Evolutionary conservation across 1,284 basidiomycete genomes (phyloP).

Genomic region (Earliella scabrosa): DNA sequence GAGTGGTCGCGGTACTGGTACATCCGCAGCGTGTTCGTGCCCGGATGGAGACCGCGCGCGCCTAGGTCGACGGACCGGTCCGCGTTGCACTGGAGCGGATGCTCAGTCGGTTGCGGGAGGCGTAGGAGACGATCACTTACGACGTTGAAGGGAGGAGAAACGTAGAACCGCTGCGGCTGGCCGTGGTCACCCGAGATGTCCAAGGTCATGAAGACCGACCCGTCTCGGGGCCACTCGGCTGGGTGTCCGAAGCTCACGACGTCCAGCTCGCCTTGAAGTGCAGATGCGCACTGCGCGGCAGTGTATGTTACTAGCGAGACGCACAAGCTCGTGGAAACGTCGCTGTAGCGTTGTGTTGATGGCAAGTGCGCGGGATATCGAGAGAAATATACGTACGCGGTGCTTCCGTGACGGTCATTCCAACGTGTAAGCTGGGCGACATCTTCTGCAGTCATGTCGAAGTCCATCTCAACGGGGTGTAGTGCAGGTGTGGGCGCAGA

Average conservation of each 20-base stretch:
- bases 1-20: slow-evolving; percentile 24
- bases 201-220: slow-evolving; percentile 4
- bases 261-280: background rate
- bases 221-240: slow-evolving; percentile 13
- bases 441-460: slow-evolving; percentile 16
- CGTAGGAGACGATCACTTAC: background rate
- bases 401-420: slow-evolving; percentile 3
- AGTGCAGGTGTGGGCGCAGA: slow-evolving; percentile 10
- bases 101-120: background rate
- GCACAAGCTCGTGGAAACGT: slow-evolving; percentile 15
- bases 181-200: slow-evolving; percentile 2
- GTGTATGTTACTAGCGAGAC: slow-evolving; percentile 16
- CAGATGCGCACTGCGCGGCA: background rate
- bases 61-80: slow-evolving; percentile 17
- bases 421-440: slow-evolving; percentile 14
- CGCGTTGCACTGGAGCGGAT: background rate
- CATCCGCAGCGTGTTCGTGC: slow-evolving; percentile 12
- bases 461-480: slow-evolving; percentile 8
- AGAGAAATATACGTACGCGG: slow-evolving; percentile 4
- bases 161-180: slow-evolving; percentile 1
- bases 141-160: slow-evolving; percentile 4
- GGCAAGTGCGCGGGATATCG: background rate
- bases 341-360: background rate
- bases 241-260: slow-evolving; percentile 14
- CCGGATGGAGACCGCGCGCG: slow-evolving; percentile 7